Percentiles rank a stretch among this genome's conserved stretches.
Conservation (phyloP, 228 moss, liverwort and hornwort species). For the Sphagnum magellanicum region DNA sequence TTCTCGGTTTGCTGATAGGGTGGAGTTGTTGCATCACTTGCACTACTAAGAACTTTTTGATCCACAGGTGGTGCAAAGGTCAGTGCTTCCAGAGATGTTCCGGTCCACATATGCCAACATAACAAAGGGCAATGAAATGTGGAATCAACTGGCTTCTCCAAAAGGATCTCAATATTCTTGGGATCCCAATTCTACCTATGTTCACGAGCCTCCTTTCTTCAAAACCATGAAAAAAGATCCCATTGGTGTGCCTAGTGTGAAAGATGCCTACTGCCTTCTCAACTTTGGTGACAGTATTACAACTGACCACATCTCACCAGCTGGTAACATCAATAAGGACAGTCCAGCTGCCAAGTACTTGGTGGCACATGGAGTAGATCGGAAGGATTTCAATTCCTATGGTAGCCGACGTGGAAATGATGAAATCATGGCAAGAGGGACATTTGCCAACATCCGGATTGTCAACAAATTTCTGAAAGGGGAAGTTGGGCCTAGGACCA, state of each 20-base stretch:
- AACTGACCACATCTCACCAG: slow-evolving; percentile 93
- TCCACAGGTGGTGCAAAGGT: slow-evolving; percentile 61
- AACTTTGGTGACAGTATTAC: slow-evolving; percentile 95
- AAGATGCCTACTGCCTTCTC: slow-evolving; percentile 82
- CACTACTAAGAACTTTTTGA: background rate
- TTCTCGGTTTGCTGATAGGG: background rate
- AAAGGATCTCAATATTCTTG: slow-evolving; percentile 71
- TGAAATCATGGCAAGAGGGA: slow-evolving; percentile 87
- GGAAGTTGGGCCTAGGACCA: slow-evolving; percentile 85
- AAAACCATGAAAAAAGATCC: slow-evolving; percentile 59
- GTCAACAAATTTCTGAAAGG: slow-evolving; percentile 84
- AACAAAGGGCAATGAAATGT: slow-evolving; percentile 73
- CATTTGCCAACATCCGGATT: slow-evolving; percentile 87
- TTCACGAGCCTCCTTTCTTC: slow-evolving; percentile 90
- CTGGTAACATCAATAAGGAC: slow-evolving; percentile 84
- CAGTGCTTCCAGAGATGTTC: slow-evolving; percentile 86
- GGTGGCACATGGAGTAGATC: slow-evolving; percentile 47
- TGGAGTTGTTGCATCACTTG: background rate
- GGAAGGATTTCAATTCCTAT: slow-evolving; percentile 94
- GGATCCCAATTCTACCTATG: slow-evolving; percentile 76
- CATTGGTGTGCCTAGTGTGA: slow-evolving; percentile 62
- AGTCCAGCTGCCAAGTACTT: slow-evolving; percentile 83
- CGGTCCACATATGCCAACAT: slow-evolving; percentile 64
- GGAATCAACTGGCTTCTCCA: slow-evolving; percentile 62
- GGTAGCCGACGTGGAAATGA: slow-evolving; percentile 96